Conservation (phyloP, 1,139 yeast genomes). For the Magnusiomyces paraingens region DNA sequence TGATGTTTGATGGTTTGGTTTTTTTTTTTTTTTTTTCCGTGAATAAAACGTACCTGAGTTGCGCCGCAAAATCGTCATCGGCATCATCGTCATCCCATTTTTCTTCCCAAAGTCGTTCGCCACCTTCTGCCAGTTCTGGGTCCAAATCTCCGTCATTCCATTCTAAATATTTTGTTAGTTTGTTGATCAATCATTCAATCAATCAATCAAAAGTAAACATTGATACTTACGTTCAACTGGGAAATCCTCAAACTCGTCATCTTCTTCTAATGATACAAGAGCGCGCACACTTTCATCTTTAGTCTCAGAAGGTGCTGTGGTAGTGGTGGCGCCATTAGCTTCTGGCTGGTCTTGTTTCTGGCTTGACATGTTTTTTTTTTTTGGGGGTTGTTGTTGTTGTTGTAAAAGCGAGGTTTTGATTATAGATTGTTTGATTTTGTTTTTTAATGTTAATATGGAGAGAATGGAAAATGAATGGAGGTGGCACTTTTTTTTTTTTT, state of each 20-base stretch:
- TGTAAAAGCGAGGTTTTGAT: too few species aligned
- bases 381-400: too few species aligned
- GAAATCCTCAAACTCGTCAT: slow-evolving; percentile 92
- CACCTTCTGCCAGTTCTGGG: slow-evolving; percentile 34
- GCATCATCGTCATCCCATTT: slow-evolving; percentile 93
- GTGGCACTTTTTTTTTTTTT: too few species aligned
- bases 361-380: too few species aligned
- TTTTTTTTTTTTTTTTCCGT: too few species aligned
- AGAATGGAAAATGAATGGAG: too few species aligned
- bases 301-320: slow-evolving; percentile 14
- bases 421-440: too few species aligned
- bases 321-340: too few species aligned
- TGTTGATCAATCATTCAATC: too few species aligned
- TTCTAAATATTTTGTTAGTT: slow-evolving; percentile 28
- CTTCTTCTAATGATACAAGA: slow-evolving; percentile 69
- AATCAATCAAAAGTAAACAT: neutral
- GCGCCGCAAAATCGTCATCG: slow-evolving; percentile 74
- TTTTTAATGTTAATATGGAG: too few species aligned
- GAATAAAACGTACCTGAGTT: slow-evolving; percentile 48
- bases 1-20: too few species aligned
- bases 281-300: slow-evolving; percentile 23
- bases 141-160: slow-evolving; percentile 48
- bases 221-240: slow-evolving; percentile 66
- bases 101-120: slow-evolving; percentile 78
- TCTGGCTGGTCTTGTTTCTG: too few species aligned